Evolutionary conservation across 2,329 filamentous ascomycete genomes (phyloP), one percentile per base, ranked within the genome.

Genomic region (Tolypocladium album): DNA sequence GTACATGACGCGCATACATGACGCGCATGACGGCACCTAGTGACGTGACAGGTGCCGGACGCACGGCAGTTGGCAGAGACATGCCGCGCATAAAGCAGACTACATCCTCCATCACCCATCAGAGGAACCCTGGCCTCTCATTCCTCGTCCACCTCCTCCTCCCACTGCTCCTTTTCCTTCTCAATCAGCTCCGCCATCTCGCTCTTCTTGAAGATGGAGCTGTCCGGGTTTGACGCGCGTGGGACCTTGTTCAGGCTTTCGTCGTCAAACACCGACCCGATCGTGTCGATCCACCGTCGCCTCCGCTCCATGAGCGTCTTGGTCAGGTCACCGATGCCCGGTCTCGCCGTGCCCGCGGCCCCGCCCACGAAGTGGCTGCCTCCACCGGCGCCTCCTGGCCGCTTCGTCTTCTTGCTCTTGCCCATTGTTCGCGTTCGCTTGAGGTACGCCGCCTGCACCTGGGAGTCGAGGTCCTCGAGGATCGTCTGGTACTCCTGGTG

Each of bases 401-500:
- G 79, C 71, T 95, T 93, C 60, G 92, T 88, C 76, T 96, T 96
- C 74, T 95, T 95, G 73, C 86, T 91, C 78, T 97, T 95, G 72
- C 92, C 90, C 76, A 97, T 88, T 0, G 91, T 96, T 55, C 94
- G 87, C 36, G 93, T 97, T 31, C 94, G 89, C 77, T 99, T 99
- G 53, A 96, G 86, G 70, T 97, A 99, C 4, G 94, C 93, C 58
- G 90, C 88, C 70, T 97, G 92, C 50, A 97, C 92, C 71, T 97
- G 94, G 50, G 87, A 86, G 78, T 99, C 94, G 27, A 99, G 86
- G 72, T 99, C 94, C 71, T 99, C 94, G 57, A 95, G 88, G 67
- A 99, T 99, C 60, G 92, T 97, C 72, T 88, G 89, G 78, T 96
- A 99, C 72, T 99, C 94, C 71, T 99, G 94, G 75, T 94, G 88